phyloP scores from a whole-genome alignment of 1,139 yeast species.

The Ogataea hybrid region DNA sequence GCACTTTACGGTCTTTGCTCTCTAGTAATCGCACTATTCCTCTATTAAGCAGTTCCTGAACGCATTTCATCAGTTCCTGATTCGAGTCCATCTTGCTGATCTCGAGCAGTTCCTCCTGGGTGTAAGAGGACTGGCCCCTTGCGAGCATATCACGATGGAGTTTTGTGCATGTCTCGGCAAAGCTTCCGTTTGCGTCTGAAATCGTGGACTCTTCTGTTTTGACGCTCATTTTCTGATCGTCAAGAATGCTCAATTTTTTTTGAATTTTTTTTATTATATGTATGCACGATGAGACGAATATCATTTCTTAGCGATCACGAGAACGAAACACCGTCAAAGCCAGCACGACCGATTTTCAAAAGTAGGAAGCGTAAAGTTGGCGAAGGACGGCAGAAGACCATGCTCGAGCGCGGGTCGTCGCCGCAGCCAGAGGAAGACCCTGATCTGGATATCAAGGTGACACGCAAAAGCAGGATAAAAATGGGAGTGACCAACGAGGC shows the following conservation, averaged over 20 bases:
- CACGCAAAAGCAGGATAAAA: not conserved
- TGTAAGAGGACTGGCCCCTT: constrained; percentile 45
- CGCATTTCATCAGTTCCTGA: constrained; percentile 51
- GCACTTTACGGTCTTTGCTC: constrained; percentile 62
- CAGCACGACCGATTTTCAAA: constrained; percentile 5
- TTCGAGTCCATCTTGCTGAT: constrained; percentile 33
- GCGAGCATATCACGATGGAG: constrained; percentile 62
- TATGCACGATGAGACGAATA: constrained; percentile 8
- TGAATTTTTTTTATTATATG: constrained; percentile 1
- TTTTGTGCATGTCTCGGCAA: constrained; percentile 11
- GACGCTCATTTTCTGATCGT: constrained; percentile 2
- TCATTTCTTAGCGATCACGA: constrained; percentile 4
- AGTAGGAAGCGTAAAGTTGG: constrained; percentile 12
- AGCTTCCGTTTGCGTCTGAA: not conserved
- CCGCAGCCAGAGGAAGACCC: constrained; percentile 4
- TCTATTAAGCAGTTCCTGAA: constrained; percentile 63
- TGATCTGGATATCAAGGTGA: constrained; percentile 1
- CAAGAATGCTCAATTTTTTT: not conserved
- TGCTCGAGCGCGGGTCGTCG: not conserved
- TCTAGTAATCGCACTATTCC: constrained; percentile 61
- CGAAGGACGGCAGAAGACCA: constrained; percentile 1
- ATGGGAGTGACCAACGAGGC: constrained; percentile 1
- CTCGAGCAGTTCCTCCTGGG: constrained; percentile 58
- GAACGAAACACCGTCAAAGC: not conserved
- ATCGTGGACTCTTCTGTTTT: constrained; percentile 3